Evolutionary conservation across 2,329 filamentous ascomycete genomes (phyloP).

Genomic region (Xylariomycetidae sp.): DNA sequence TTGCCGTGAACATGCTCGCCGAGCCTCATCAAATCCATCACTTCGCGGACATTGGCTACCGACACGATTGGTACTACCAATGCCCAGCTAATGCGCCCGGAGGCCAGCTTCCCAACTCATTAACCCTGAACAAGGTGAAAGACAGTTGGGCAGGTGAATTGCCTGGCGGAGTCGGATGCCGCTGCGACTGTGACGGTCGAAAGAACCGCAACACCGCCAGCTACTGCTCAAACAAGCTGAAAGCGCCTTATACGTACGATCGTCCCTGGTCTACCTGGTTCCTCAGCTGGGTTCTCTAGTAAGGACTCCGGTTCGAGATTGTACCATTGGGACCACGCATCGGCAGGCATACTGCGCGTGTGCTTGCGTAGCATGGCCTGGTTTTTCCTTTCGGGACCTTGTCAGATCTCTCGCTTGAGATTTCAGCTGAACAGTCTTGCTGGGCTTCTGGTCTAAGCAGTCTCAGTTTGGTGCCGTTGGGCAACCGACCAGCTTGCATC

Average conservation of each 20-base stretch:
- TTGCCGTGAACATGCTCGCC: constrained; percentile 37
- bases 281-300: constrained; percentile 17
- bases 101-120: constrained; percentile 29
- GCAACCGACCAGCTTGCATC: too few relatives aligned
- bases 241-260: constrained; percentile 27
- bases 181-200: constrained; percentile 34
- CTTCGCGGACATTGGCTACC: constrained; percentile 38
- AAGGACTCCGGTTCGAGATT: neutral
- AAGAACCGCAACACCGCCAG: constrained; percentile 26
- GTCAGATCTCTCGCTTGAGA: neutral
- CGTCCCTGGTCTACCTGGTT: constrained; percentile 30
- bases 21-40: constrained; percentile 36
- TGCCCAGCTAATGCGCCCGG: constrained; percentile 32
- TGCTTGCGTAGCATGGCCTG: too few relatives aligned
- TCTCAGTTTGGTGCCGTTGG: neutral
- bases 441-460: neutral
- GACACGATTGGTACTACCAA: constrained; percentile 31
- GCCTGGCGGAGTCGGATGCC: constrained; percentile 34
- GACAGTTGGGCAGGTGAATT: constrained; percentile 27
- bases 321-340: too few relatives aligned
- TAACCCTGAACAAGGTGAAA: constrained; percentile 21
- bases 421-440: too few relatives aligned
- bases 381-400: neutral
- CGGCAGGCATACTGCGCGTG: too few relatives aligned
- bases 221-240: constrained; percentile 33